Evolutionary conservation across 2,329 filamentous ascomycete species (phyloP).

Genomic region (Rhytidhysteron rufulum): DNA sequence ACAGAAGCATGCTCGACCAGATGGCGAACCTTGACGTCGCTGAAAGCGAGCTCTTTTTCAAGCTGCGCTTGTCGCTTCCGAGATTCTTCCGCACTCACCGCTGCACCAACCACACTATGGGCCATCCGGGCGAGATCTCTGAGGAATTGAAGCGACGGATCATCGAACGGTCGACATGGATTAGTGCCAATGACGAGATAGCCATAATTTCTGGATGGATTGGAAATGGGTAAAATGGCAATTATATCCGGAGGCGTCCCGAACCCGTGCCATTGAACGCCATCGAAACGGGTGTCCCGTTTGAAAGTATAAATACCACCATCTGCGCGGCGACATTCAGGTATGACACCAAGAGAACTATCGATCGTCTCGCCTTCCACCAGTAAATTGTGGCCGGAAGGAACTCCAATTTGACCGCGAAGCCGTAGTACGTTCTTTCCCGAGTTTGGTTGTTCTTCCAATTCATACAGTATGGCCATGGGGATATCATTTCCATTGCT

Average conservation of each 20-base stretch:
- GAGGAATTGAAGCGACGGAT: slow-evolving; percentile 27
- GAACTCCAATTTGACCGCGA: slow-evolving; percentile 24
- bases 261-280: slow-evolving; percentile 25
- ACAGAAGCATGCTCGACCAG: slow-evolving; percentile 32
- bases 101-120: slow-evolving; percentile 24
- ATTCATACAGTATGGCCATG: slow-evolving; percentile 26
- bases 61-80: slow-evolving; percentile 25
- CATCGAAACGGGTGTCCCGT: slow-evolving; percentile 27
- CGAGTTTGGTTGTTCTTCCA: slow-evolving; percentile 10
- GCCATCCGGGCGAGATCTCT: slow-evolving; percentile 28
- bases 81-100: slow-evolving; percentile 17
- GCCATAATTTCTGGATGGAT: slow-evolving; percentile 18
- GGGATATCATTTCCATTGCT: slow-evolving; percentile 26
- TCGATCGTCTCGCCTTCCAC: slow-evolving; percentile 18
- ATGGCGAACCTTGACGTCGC: slow-evolving; percentile 31
- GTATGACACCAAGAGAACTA: slow-evolving; percentile 22
- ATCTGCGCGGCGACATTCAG: slow-evolving; percentile 25
- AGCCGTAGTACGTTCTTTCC: slow-evolving; percentile 13
- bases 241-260: slow-evolving; percentile 20
- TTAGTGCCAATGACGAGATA: slow-evolving; percentile 34
- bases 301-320: slow-evolving; percentile 17
- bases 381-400: slow-evolving; percentile 21
- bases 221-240: slow-evolving; percentile 23
- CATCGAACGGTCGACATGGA: slow-evolving; percentile 30
- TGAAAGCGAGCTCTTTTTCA: slow-evolving; percentile 30